These are phyloP conservation scores for Cubamyces lactineus DNA, from an alignment of 768 basidiomycete genomes.

Conservation along the genomic window DNA sequence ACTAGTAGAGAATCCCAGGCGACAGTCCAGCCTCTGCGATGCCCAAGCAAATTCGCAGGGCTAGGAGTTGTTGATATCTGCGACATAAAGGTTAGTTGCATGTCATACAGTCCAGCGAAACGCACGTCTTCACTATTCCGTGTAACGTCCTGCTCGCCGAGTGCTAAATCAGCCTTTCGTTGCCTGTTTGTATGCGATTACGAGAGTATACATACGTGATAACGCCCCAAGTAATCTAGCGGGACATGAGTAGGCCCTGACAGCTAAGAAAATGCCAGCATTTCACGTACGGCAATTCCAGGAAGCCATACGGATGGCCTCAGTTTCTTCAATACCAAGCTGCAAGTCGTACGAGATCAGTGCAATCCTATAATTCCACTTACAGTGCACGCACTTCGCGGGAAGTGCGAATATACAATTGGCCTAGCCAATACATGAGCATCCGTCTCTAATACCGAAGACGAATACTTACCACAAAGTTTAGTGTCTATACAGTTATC, in stretches of 20 bases:
- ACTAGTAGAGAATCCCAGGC: slow-evolving; percentile 77
- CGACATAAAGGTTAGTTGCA: too few species aligned
- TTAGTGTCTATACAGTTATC: slow-evolving; percentile 53
- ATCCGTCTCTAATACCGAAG: neutral
- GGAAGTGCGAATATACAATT: slow-evolving; percentile 70
- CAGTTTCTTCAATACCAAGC: slow-evolving; percentile 58
- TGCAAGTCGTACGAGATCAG: slow-evolving; percentile 4
- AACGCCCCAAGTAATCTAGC: slow-evolving; percentile 62
- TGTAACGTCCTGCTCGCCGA: slow-evolving; percentile 50
- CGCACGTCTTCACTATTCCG: slow-evolving; percentile 66
- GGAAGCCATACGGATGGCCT: slow-evolving; percentile 72
- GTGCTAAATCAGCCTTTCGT: neutral
- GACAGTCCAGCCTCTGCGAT: slow-evolving; percentile 71
- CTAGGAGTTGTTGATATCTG: slow-evolving; percentile 8
- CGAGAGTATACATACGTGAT: slow-evolving; percentile 49
- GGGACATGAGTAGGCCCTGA: too few species aligned
- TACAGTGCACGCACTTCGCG: slow-evolving; percentile 51
- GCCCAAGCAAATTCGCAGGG: slow-evolving; percentile 43
- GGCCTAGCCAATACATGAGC: slow-evolving; percentile 38
- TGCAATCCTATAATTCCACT: neutral
- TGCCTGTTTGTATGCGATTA: too few species aligned
- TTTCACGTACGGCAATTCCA: slow-evolving; percentile 53
- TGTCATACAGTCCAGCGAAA: neutral
- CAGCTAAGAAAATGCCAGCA: neutral
- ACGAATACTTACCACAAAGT: slow-evolving; percentile 55